phyloP scores from a whole-genome alignment of 257 asterid genomes.

The Solanum chmielewskii region DNA sequence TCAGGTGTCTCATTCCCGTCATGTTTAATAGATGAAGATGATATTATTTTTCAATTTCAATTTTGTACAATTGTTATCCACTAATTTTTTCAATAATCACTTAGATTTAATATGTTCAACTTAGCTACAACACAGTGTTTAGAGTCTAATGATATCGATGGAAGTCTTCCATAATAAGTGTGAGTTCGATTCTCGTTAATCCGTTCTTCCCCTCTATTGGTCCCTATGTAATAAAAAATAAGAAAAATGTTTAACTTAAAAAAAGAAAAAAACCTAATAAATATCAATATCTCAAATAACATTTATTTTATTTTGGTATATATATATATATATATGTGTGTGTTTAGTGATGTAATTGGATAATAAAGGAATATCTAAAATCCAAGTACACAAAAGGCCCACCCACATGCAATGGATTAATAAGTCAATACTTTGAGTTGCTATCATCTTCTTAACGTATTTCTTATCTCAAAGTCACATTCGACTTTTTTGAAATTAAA shows the following conservation, averaged over 20 bases:
- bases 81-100: background rate
- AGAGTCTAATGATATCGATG: background rate
- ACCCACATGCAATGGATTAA: constrained; percentile 33
- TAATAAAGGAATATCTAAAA: constrained; percentile 15
- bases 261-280: background rate
- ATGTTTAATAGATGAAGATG: background rate
- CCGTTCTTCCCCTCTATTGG: background rate
- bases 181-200: background rate
- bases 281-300: background rate
- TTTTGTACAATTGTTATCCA: background rate
- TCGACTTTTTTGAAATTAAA: background rate
- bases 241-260: background rate
- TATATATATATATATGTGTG: too few species aligned
- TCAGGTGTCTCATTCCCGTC: background rate
- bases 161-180: background rate
- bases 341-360: background rate
- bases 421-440: background rate
- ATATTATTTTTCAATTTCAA: background rate
- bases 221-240: background rate
- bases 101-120: background rate
- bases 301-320: background rate
- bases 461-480: background rate
- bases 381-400: constrained; percentile 15
- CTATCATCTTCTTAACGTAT: background rate
- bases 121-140: background rate